A percentile compares a stretch with the other conserved stretches of the same genome.
phyloP scores from a whole-genome alignment of 140 eudicot species.

The Senecio squalidus region DNA sequence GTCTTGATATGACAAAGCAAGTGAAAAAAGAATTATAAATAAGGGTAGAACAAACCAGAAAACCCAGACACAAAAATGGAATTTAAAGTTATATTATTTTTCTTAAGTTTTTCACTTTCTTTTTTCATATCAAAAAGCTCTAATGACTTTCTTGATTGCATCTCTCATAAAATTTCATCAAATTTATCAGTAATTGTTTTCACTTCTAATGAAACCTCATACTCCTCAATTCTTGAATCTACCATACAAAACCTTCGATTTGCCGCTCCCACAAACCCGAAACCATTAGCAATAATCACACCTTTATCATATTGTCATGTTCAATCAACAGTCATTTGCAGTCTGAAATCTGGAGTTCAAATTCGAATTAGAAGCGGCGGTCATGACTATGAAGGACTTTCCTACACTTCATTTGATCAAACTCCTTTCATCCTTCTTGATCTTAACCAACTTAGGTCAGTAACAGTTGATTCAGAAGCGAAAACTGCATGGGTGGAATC shows the following conservation, averaged over 20 bases:
- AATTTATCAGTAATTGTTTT: conserved; percentile 1
- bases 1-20: too few species aligned
- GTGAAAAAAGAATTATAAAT: too few species aligned
- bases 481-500: conserved; percentile 29
- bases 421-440: conserved; percentile 24
- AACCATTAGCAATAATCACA: conserved; percentile 16
- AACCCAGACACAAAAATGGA: background rate
- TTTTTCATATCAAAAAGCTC: conserved; percentile 10
- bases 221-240: background rate
- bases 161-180: conserved; percentile 6
- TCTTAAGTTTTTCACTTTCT: background rate
- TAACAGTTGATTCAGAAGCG: background rate
- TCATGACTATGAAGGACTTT: conserved; percentile 24
- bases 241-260: conserved; percentile 4
- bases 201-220: conserved; percentile 10
- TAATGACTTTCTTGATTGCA: conserved; percentile 14
- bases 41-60: background rate
- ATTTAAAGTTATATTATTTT: background rate
- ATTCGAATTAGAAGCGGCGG: conserved; percentile 23
- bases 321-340: conserved; percentile 14
- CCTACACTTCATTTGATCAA: background rate
- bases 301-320: conserved; percentile 14
- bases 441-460: conserved; percentile 16
- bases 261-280: background rate
- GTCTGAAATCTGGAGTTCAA: background rate